Conservation (phyloP, 1,139 yeast genomes). For the Tardiomyces digboiensis region DNA sequence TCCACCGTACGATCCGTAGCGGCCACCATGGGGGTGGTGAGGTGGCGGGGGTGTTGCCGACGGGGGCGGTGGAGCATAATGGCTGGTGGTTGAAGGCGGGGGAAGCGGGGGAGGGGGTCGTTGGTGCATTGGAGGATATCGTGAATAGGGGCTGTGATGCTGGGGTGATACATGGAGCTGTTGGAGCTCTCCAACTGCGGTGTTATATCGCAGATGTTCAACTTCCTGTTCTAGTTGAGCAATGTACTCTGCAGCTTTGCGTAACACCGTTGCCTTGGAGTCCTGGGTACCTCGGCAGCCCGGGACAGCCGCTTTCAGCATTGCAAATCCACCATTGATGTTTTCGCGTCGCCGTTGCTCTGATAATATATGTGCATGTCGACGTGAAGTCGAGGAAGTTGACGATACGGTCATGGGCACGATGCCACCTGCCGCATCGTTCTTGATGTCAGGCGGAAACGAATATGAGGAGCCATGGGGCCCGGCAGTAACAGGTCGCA, state of each 20-base stretch:
- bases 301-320: conserved; percentile 31
- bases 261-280: conserved; percentile 34
- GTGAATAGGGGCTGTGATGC: conserved; percentile 3
- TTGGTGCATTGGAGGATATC: conserved; percentile 2
- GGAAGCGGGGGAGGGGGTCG: conserved; percentile 7
- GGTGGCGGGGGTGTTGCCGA: conserved; percentile 3
- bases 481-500: not conserved
- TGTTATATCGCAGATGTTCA: conserved; percentile 9
- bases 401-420: not conserved
- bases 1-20: not conserved
- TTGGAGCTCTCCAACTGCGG: conserved; percentile 1
- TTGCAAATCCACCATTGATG: conserved; percentile 36
- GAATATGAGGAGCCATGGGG: conserved; percentile 1
- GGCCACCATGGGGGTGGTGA: not conserved
- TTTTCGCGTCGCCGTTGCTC: conserved; percentile 37
- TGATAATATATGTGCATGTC: conserved; percentile 33
- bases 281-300: conserved; percentile 33
- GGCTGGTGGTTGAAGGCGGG: conserved; percentile 5
- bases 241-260: conserved; percentile 33
- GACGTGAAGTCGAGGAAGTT: conserved; percentile 18
- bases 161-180: conserved; percentile 2
- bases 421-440: not conserved
- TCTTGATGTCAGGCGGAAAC: not conserved
- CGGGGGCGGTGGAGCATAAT: conserved; percentile 5
- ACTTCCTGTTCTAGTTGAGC: conserved; percentile 27